Evolutionary conservation across 129 eudicot genomes (phyloP).

Genomic region (Chrysanthemum seticuspe): DNA sequence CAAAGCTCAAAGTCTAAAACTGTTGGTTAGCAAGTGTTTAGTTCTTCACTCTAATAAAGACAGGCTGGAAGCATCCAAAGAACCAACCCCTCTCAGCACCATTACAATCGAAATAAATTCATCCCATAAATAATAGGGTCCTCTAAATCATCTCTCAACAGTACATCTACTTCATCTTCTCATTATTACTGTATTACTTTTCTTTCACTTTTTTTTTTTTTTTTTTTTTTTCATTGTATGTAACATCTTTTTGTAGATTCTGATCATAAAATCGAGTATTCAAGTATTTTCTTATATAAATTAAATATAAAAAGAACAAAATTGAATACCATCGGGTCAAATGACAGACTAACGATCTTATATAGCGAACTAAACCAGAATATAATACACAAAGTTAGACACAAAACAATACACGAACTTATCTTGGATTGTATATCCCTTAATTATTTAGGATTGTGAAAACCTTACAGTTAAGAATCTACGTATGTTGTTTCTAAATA

Average conservation of each 20-base stretch:
- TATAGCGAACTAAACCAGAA: too few relatives aligned
- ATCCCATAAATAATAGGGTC: slow-evolving; percentile 44
- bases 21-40: slow-evolving; percentile 31
- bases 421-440: too few relatives aligned
- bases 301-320: not conserved
- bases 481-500: too few relatives aligned
- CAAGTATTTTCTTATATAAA: not conserved
- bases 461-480: too few relatives aligned
- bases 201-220: not conserved
- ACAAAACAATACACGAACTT: too few relatives aligned
- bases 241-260: slow-evolving; percentile 3
- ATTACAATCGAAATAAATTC: slow-evolving; percentile 47
- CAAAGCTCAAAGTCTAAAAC: slow-evolving; percentile 47
- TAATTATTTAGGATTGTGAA: too few relatives aligned
- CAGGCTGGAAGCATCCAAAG: slow-evolving; percentile 96
- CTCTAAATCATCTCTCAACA: slow-evolving; percentile 36
- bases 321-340: not conserved
- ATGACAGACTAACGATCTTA: not conserved
- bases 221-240: not conserved
- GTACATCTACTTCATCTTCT: slow-evolving; percentile 19
- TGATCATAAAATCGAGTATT: not conserved
- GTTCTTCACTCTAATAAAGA: slow-evolving; percentile 34
- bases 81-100: slow-evolving; percentile 72
- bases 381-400: too few relatives aligned
- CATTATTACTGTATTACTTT: not conserved